phyloP scores from a whole-genome alignment of 208 protist genomes.

The Trypanosoma melophagium region DNA sequence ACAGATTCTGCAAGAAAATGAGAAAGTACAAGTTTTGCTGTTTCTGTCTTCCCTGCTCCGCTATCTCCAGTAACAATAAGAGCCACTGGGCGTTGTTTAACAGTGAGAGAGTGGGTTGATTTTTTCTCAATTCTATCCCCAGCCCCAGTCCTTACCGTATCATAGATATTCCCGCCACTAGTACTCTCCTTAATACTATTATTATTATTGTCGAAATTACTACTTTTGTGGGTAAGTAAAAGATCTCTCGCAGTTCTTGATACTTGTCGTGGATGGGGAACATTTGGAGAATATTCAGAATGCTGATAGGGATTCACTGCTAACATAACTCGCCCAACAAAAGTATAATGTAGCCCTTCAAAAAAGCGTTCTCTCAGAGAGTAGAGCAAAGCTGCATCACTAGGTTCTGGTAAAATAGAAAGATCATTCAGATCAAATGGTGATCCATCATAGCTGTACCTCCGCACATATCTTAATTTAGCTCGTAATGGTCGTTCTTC shows the following conservation, averaged over 20 bases:
- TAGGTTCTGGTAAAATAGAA: conserved; percentile 8
- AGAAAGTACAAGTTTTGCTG: conserved; percentile 21
- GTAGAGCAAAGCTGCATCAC: conserved; percentile 24
- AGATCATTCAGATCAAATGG: conserved; percentile 25
- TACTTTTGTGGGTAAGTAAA: not conserved
- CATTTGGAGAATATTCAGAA: conserved; percentile 17
- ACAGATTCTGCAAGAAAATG: conserved; percentile 3
- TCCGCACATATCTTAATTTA: not conserved
- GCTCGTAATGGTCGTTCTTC: not conserved
- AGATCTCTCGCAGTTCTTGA: not conserved
- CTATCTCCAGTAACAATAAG: conserved; percentile 55
- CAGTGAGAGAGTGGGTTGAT: not conserved
- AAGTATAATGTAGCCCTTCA: conserved; percentile 23
- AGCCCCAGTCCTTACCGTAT: too few species aligned
- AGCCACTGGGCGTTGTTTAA: not conserved
- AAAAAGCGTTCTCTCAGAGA: conserved; percentile 21
- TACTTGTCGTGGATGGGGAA: conserved; percentile 20
- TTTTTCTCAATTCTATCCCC: not conserved
- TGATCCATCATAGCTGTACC: conserved; percentile 20
- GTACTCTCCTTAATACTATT: not conserved
- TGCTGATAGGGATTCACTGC: conserved; percentile 26
- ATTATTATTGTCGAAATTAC: not conserved
- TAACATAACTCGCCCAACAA: conserved; percentile 18
- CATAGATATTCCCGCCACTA: too few species aligned
- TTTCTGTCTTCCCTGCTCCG: conserved; percentile 80